Conservation (phyloP, 2,329 filamentous ascomycete species). For the Kalaharituber pfeilii region DNA sequence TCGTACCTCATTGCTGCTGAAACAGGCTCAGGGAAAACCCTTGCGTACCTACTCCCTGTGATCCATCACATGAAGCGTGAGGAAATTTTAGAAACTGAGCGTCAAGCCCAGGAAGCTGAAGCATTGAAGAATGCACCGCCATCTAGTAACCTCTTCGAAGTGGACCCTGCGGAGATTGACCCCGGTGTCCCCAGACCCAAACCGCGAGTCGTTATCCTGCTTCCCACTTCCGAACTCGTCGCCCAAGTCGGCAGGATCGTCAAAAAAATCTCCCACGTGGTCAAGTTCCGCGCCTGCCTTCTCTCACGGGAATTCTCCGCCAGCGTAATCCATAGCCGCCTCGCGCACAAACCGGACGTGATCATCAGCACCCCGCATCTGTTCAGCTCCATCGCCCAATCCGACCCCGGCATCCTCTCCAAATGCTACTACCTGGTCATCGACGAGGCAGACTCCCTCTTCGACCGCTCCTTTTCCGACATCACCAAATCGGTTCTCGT, state of each 20-base stretch:
- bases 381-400: slow-evolving; percentile 69
- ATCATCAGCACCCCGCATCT: slow-evolving; percentile 79
- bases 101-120: slow-evolving; percentile 39
- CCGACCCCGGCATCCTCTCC: slow-evolving; percentile 82
- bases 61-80: slow-evolving; percentile 70
- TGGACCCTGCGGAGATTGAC: slow-evolving; percentile 43
- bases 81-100: slow-evolving; percentile 41
- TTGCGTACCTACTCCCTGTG: slow-evolving; percentile 75
- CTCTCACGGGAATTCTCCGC: slow-evolving; percentile 63
- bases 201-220: slow-evolving; percentile 67
- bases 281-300: slow-evolving; percentile 72
- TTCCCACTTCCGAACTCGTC: slow-evolving; percentile 85
- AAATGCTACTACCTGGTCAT: slow-evolving; percentile 75
- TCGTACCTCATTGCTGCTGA: slow-evolving; percentile 79
- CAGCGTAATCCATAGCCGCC: slow-evolving; percentile 62
- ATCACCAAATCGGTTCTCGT: slow-evolving; percentile 71
- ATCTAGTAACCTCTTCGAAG: slow-evolving; percentile 13
- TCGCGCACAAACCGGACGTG: slow-evolving; percentile 73
- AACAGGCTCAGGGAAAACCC: slow-evolving; percentile 90
- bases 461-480: slow-evolving; percentile 81
- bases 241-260: slow-evolving; percentile 66
- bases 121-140: slow-evolving; percentile 27
- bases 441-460: slow-evolving; percentile 89
- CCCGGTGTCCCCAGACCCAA: slow-evolving; percentile 39
- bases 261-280: slow-evolving; percentile 64